Evolutionary conservation across 306 rosid species (phyloP), one percentile per base, ranked within the genome.

Genomic region (Acacia crassicarpa): DNA sequence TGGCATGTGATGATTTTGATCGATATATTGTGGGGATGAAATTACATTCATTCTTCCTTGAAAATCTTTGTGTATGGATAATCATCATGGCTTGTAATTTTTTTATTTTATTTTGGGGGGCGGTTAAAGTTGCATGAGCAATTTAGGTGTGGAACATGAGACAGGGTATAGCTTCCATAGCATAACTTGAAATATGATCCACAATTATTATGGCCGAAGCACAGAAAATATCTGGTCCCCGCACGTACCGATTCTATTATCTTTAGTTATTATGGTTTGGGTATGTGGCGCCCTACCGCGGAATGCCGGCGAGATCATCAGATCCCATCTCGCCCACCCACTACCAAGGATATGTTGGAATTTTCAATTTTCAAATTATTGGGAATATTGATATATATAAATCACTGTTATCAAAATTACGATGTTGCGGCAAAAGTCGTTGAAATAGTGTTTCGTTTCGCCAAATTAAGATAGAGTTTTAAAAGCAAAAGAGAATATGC

Each of bases 241-340:
- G 27, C 10, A n/a, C 4, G 12, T 27, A 56, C 27, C 27, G 27
- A 56, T 56, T 54, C 62, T 20, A 54, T 20, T 0, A 20, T 54
- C 19, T 62, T 62, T 8, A 41, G 5, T 43, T 43, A 43, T 8
- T 17, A 2, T n/a, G 0, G 22, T 16, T 19, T 19, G 45, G n/a
- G 40, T 35, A 44, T 44, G 72, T 44, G 77, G 72, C 46, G 65
- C 13, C 43, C 49, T 10, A 71, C 81, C 43, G 56, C 81, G 6
- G 38, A 4, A 33, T 41, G 76, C 71, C 13, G 51, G 14, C 9
- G 12, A 44, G 48, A 44, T 41, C 44, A 41, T 33, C 38, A 33
- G 38, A 33, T 33, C 5, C 38, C 2, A 41, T 11, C 44, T 10
- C 38, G 38, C 2, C 32, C 32, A 35, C 38, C 38, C 38, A 35